Evolutionary conservation across 495 filamentous ascomycete species (phyloP).

Genomic region (Beverwykella pulmonaria): DNA sequence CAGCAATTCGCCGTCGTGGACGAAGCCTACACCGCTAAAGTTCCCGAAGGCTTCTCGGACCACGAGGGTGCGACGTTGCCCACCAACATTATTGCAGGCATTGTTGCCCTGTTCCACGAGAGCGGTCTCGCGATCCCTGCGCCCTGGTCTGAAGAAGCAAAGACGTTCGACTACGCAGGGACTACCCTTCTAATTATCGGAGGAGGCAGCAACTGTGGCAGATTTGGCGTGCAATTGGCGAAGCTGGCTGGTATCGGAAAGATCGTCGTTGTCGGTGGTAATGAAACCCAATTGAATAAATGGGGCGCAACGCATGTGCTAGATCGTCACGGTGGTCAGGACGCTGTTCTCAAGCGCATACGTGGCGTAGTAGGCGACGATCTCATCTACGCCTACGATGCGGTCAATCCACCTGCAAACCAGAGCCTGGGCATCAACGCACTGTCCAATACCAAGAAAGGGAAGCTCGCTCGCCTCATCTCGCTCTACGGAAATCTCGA

Average conservation of each 20-base stretch:
- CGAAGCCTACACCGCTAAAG: slow-evolving; percentile 21
- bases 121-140: slow-evolving; percentile 32
- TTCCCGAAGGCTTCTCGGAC: slow-evolving; percentile 38
- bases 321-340: slow-evolving; percentile 36
- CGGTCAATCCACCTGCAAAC: slow-evolving; percentile 31
- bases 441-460: slow-evolving; percentile 41
- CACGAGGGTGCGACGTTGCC: slow-evolving; percentile 43
- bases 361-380: slow-evolving; percentile 43
- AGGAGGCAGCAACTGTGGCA: slow-evolving; percentile 37
- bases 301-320: slow-evolving; percentile 38
- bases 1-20: slow-evolving; percentile 44
- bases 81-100: slow-evolving; percentile 36
- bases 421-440: slow-evolving; percentile 39
- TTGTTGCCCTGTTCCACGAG: slow-evolving; percentile 42
- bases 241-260: slow-evolving; percentile 39
- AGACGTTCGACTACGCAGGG: slow-evolving; percentile 36
- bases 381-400: slow-evolving; percentile 43
- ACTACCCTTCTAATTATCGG: slow-evolving; percentile 43
- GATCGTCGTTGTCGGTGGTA: slow-evolving; percentile 38
- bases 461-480: slow-evolving; percentile 38
- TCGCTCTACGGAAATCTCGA: slow-evolving; percentile 20
- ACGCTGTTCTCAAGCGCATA: slow-evolving; percentile 35
- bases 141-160: slow-evolving; percentile 16
- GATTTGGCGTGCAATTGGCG: slow-evolving; percentile 23
- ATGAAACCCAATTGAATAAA: slow-evolving; percentile 20